Evolutionary conservation across 352 stramenopile species (phyloP), one percentile per base, ranked within the genome.

Genomic region (Globisporangium echinulatum): DNA sequence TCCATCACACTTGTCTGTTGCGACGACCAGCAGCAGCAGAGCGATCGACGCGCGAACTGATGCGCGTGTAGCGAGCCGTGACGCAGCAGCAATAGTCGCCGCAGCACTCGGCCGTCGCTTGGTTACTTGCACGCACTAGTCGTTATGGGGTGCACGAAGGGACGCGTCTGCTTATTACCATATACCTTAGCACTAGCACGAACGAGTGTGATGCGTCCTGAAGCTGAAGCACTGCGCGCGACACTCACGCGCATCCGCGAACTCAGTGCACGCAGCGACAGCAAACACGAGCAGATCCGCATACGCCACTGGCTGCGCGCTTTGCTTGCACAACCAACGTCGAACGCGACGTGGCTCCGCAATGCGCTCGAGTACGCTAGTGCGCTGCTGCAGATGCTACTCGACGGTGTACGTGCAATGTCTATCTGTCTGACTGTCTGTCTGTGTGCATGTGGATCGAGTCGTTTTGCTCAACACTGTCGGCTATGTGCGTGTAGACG

Each of bases 251-350:
- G 55, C n/a, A 68, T 82, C n/a, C 70, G 76, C 33, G 74, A 72
- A 39, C 66, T 87, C 13, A 80, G 66, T 46, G 52, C 51, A 7
- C 61, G 36, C 3, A 33, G 25, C 25, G 14, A 54, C 15, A 70
- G 57, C 54, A 83, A 82, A n/a, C 77, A 88, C 61, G 67, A 86
- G 66, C 73, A 79, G 25, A 85, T 88, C 57, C 78, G 79, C 48
- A 57, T 88, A 54, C 68, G 49, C 11, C 77, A 84, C 54, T 90
- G 78, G 77, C 56, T 87, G 44, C 63, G 64, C 4, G 86, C 84
- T 56, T 71, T 88, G 25, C 70, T 74, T 7, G 69, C 74, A 37
- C 77, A 88, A 62, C 69, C 78, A 7, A 75, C 73, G 7, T 69
- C 71, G 11, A 88, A 87, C 49, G 51, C 67, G 5, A 66, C 71